Percentiles rank a stretch among this genome's conserved stretches.
phyloP scores from a whole-genome alignment of 2,329 filamentous ascomycete species.

The Diaporthe humulicola region DNA sequence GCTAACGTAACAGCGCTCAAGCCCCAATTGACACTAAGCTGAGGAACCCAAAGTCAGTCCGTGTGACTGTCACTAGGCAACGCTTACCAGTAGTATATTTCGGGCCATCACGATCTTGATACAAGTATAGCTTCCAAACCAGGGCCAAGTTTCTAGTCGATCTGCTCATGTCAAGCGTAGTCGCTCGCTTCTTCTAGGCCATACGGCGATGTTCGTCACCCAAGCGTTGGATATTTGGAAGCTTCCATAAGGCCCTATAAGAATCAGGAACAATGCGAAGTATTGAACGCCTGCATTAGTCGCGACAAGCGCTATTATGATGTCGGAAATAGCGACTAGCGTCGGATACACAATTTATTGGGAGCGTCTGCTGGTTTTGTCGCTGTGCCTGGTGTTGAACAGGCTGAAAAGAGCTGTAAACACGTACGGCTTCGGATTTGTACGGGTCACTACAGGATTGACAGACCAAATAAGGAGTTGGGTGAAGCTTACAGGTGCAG shows the following conservation, averaged over 20 bases:
- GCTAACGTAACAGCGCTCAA: background rate
- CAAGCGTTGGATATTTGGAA: conserved; percentile 11
- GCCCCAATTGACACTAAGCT: conserved; percentile 2
- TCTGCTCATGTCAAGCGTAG: background rate
- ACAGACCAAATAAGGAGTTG: background rate
- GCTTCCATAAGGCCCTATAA: background rate
- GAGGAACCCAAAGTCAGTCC: background rate
- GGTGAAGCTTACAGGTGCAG: background rate
- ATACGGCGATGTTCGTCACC: background rate
- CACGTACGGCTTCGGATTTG: conserved; percentile 40
- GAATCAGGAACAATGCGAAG: background rate
- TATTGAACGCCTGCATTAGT: background rate
- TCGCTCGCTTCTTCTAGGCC: conserved; percentile 2
- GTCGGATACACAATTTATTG: conserved; percentile 45
- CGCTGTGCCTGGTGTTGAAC: conserved; percentile 48
- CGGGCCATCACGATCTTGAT: background rate
- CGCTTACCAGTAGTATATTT: conserved; percentile 2
- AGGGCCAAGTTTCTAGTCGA: background rate
- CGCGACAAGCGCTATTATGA: background rate
- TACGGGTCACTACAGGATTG: background rate
- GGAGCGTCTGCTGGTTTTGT: conserved; percentile 45
- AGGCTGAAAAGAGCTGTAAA: conserved; percentile 47
- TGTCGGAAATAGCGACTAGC: background rate
- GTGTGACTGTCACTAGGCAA: background rate
- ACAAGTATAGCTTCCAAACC: background rate